Evolutionary conservation across 2,329 filamentous ascomycete genomes (phyloP), one percentile per base, ranked within the genome.

Genomic region (Chrysosporium keratinophilum): DNA sequence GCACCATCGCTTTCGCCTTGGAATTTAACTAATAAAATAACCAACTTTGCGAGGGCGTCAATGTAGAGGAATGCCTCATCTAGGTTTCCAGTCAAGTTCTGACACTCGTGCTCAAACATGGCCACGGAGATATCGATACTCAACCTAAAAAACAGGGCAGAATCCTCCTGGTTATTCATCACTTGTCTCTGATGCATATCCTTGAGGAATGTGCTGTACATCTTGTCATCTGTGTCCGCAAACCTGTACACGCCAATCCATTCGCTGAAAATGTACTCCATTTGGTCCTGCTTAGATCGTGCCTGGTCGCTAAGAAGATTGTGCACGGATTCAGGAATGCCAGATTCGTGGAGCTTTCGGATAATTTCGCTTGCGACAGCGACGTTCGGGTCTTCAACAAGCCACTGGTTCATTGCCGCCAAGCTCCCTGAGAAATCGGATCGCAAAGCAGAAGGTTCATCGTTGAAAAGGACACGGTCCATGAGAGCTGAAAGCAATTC

Each of bases 251-350:
- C 78, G 56, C 85, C 83, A 28, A 91, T 80, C 93, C 93, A 98
- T 71, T 98, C 93, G 42, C 91, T 89, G 64, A 98, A 96, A 17
- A 96, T 79, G 65, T 98, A 97, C 62, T 94, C 88, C 71, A 95
- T 82, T 67, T 96, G 88, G 57, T 95, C 88, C 58, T 83, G 81
- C 60, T 83, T 83, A 33, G 80, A 76, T 39, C 73, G 68, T 14
- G 75, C 70, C 48, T 81, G 77, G 54, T 84, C 80, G 19, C 78
- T 80, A 31, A 76, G 71, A 50, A 76, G 69, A 52, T 76, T 68
- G 59, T 77, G 75, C 49, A 74, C 66, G 72, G 78, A 71, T 74
- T 88, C 67, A 4, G 73, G 73, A 40, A 79, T 72, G 12, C 77
- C 74, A 50, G 75, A 74, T 59, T 80, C 75, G 35, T 68, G 78